Evolutionary conservation across 108 stramenopile species (phyloP).

Genomic region (Nitzschia putrida): DNA sequence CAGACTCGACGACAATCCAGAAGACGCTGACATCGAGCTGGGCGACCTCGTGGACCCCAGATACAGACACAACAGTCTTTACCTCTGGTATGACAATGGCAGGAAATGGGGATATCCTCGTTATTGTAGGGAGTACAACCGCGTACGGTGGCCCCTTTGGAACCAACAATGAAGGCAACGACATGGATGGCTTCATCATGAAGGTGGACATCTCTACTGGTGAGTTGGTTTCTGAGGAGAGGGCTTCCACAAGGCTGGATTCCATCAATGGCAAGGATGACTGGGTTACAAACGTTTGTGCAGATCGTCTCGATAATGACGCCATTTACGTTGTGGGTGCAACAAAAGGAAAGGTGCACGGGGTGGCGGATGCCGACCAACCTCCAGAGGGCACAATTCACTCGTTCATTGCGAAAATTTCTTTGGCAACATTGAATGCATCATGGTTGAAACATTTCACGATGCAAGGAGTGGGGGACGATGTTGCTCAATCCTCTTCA

Average conservation of each 20-base stretch:
- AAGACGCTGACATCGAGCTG: too few relatives aligned
- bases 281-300: slow-evolving; percentile 36
- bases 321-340: slow-evolving; percentile 43
- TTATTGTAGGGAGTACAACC: slow-evolving; percentile 47
- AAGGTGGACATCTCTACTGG: slow-evolving; percentile 38
- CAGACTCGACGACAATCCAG: neutral
- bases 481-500: slow-evolving; percentile 12
- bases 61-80: slow-evolving; percentile 15
- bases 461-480: slow-evolving; percentile 4
- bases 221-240: neutral
- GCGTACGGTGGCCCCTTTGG: slow-evolving; percentile 31
- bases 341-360: slow-evolving; percentile 29
- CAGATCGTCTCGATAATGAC: slow-evolving; percentile 27
- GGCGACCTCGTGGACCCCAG: too few relatives aligned
- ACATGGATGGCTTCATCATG: slow-evolving; percentile 50
- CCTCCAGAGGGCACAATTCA: slow-evolving; percentile 25
- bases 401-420: slow-evolving; percentile 32
- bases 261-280: slow-evolving; percentile 38
- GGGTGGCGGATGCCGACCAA: slow-evolving; percentile 17
- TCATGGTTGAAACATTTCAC: slow-evolving; percentile 35
- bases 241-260: slow-evolving; percentile 23
- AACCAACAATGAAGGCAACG: slow-evolving; percentile 3
- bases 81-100: slow-evolving; percentile 27
- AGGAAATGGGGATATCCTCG: slow-evolving; percentile 23
- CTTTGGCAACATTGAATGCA: slow-evolving; percentile 13